A percentile compares a stretch with the other conserved stretches of the same genome.
Evolutionary conservation across 2,329 filamentous ascomycete species (phyloP).

Genomic region (Cladosporium sphaerospermum): DNA sequence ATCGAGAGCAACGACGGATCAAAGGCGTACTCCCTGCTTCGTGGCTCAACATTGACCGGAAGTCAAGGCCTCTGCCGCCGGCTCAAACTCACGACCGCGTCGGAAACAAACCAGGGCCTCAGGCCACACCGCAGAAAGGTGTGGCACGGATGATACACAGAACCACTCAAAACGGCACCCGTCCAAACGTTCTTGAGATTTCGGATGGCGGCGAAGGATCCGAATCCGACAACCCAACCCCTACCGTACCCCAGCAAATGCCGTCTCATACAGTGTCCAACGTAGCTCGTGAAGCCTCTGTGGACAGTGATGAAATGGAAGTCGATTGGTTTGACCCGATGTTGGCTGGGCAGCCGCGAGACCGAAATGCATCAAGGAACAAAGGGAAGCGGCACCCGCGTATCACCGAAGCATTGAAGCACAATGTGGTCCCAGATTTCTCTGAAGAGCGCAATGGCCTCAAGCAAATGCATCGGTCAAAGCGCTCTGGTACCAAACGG

Average conservation of each 20-base stretch:
- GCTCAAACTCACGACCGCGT: background rate
- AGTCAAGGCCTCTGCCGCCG: conserved; percentile 18
- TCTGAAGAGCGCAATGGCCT: conserved; percentile 18
- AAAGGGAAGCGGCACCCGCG: conserved; percentile 32
- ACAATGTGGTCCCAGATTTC: conserved; percentile 11
- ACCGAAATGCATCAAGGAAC: conserved; percentile 14
- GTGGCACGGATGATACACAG: conserved; percentile 18
- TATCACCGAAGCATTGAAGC: conserved; percentile 31
- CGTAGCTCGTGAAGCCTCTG: too few relatives aligned
- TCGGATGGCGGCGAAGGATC: conserved; percentile 1
- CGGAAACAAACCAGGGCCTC: conserved; percentile 13
- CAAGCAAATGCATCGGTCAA: background rate
- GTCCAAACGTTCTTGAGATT: background rate
- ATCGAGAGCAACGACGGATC: conserved; percentile 36
- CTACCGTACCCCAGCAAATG: background rate
- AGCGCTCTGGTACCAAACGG: background rate
- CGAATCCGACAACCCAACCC: background rate
- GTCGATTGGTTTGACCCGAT: conserved; percentile 40
- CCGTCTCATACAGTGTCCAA: background rate
- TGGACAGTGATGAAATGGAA: conserved; percentile 32
- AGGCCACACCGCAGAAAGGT: conserved; percentile 22
- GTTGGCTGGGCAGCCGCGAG: conserved; percentile 23
- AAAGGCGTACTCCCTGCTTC: conserved; percentile 46
- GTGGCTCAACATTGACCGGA: conserved; percentile 43
- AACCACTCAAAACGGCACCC: background rate